Evolutionary conservation across 1,284 basidiomycete species (phyloP).

Genomic region (Tilletia indica): DNA sequence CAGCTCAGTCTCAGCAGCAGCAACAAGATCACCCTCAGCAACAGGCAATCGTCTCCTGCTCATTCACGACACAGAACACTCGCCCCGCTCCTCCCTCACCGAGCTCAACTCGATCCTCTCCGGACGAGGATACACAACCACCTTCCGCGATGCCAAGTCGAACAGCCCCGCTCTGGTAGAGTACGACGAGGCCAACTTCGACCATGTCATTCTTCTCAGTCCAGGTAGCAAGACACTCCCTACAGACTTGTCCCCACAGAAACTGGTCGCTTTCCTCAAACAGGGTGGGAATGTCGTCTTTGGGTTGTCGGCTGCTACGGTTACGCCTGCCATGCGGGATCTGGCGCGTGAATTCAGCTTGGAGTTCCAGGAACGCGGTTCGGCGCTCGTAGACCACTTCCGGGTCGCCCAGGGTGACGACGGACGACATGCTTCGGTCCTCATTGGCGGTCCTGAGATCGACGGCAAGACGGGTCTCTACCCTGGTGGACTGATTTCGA

Average conservation of each 20-base stretch:
- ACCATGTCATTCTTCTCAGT: conserved; percentile 46
- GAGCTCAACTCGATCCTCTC: conserved; percentile 31
- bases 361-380: conserved; percentile 59
- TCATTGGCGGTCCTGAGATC: conserved; percentile 34
- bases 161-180: conserved; percentile 32
- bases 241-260: conserved; percentile 77
- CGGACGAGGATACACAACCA: conserved; percentile 35
- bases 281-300: conserved; percentile 76
- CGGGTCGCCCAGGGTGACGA: conserved; percentile 37
- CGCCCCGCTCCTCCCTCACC: conserved; percentile 26
- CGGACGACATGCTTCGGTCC: conserved; percentile 44
- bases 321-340: conserved; percentile 60
- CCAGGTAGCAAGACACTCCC: conserved; percentile 51
- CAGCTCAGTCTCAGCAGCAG: background rate
- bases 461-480: conserved; percentile 17
- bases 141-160: conserved; percentile 30
- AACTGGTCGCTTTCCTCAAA: conserved; percentile 71
- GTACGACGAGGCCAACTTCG: conserved; percentile 45
- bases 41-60: conserved; percentile 47
- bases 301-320: conserved; percentile 66
- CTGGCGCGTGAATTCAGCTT: conserved; percentile 63
- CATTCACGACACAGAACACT: conserved; percentile 29
- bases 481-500: conserved; percentile 27
- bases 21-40: conserved; percentile 26
- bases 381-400: conserved; percentile 59